Base-by-base conservation (phyloP, 139 green algal genomes). In the Coelastrella sp. region DNA sequence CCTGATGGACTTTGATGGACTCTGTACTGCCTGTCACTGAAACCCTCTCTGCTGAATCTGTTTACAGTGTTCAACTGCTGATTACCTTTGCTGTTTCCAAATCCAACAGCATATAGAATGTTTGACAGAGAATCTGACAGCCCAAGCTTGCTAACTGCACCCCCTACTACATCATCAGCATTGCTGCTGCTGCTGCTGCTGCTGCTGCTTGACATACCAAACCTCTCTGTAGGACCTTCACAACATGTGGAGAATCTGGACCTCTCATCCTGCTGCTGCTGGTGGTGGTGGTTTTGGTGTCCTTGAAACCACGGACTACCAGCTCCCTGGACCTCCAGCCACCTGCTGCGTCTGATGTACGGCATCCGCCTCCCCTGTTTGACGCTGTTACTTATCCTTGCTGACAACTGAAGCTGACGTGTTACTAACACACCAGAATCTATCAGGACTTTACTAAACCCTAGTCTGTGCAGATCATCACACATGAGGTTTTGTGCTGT, bases 391-490 rank as follows among this genome's bases (percentile, higher is more conserved):
- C 51, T 81, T 19, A 69, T 11, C 50, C 30, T 35, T 25, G 19
- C 19, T 50, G 51, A 35, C 51, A 68, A 3, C 51, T 81, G 38
- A n/a, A 81, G 41, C 50, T 81, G 51, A 23, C 13, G 51, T 9
- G 51, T 81, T 3, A 81, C 74, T 17, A 81, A 38, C 23, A 81
- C 74, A 8, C 74, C 74, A n/a, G 51, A 8, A 21, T 81, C 74
- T 48, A 69, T 23, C 15, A 81, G 51, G 1, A 64, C 51, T 38
- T 37, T 48, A 51, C 51, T 51, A 38, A 57, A 68, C 51, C 51
- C 51, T 25, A 51, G 32, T 37, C 74, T n/a, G 74, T 81, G 74
- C 37, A 81, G 50, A 34, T 81, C 74, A 8, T 68, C 74, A 38
- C 74, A 81, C 50, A 81, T 23, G 7, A 69, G 51, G 74, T 41